Percentiles rank a stretch among this genome's conserved stretches.
phyloP scores from a whole-genome alignment of 371 early-diverging fungal species.

The Choanephora cucurbitarum region DNA sequence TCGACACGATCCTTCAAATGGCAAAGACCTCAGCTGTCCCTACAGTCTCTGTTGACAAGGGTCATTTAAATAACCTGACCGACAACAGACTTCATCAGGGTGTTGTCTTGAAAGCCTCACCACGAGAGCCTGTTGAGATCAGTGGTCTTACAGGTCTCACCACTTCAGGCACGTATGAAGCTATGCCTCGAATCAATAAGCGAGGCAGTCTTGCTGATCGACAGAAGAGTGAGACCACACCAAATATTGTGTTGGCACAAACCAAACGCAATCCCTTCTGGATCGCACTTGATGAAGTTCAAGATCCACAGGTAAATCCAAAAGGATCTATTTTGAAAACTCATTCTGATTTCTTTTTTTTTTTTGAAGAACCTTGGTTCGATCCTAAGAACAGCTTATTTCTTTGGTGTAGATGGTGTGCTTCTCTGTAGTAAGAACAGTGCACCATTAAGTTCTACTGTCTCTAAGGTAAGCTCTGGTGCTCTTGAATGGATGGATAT shows the following conservation, averaged over 20 bases:
- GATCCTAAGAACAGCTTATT: constrained; percentile 61
- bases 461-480: constrained; percentile 67
- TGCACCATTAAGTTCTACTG: constrained; percentile 57
- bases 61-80: constrained; percentile 33
- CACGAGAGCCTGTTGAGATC: constrained; percentile 14
- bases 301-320: constrained; percentile 67
- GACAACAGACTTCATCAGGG: constrained; percentile 39
- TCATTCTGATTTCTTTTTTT: not conserved
- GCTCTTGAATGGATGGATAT: constrained; percentile 64
- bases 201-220: constrained; percentile 13
- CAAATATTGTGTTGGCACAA: not conserved
- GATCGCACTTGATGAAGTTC: constrained; percentile 63
- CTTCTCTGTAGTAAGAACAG: constrained; percentile 57
- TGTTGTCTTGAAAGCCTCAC: constrained; percentile 26
- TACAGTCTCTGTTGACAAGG: constrained; percentile 22
- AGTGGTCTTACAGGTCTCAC: not conserved
- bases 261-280: constrained; percentile 34
- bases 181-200: constrained; percentile 14
- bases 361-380: constrained; percentile 60
- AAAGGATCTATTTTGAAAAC: too few relatives aligned
- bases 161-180: constrained; percentile 14
- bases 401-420: constrained; percentile 66
- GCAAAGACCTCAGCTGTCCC: constrained; percentile 12
- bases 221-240: not conserved
- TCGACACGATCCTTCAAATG: constrained; percentile 15